Conservation (phyloP, 2,329 filamentous ascomycete genomes). For the Diaporthe humulicola region DNA sequence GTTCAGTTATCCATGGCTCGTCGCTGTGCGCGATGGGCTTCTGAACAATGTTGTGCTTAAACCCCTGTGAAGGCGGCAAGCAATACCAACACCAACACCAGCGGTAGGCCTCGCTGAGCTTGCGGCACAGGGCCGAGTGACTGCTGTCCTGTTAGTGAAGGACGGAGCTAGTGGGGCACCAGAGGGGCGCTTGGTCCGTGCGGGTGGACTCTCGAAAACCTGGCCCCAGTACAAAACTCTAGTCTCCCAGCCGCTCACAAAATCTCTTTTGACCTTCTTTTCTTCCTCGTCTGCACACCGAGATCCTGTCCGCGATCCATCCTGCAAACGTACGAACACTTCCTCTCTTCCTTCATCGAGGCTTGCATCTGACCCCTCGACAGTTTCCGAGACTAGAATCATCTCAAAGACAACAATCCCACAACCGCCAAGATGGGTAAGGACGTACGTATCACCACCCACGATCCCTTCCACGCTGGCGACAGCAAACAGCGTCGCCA, state of each 20-base stretch:
- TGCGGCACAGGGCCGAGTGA: background rate
- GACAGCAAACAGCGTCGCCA: constrained; percentile 8
- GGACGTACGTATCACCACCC: constrained; percentile 17
- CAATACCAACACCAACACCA: background rate
- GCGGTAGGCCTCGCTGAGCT: background rate
- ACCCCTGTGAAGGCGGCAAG: background rate
- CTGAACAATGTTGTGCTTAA: background rate
- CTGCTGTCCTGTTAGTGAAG: constrained; percentile 17
- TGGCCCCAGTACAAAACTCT: constrained; percentile 37
- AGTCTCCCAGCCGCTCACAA: constrained; percentile 34
- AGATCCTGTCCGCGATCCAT: constrained; percentile 41
- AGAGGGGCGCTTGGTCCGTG: constrained; percentile 26
- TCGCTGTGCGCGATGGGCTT: background rate
- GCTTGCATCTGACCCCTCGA: constrained; percentile 35
- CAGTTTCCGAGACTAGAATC: constrained; percentile 38
- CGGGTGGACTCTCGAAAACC: constrained; percentile 33
- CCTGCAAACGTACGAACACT: constrained; percentile 39
- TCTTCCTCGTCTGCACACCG: constrained; percentile 40
- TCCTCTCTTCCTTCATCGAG: constrained; percentile 23
- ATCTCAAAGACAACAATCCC: constrained; percentile 31
- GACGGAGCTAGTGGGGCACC: constrained; percentile 18
- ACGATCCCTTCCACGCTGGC: background rate
- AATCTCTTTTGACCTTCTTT: constrained; percentile 39
- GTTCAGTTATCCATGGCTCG: background rate
- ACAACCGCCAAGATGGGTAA: constrained; percentile 40